Conservation (phyloP, 768 basidiomycete genomes). For the Tulasnella calospora region DNA sequence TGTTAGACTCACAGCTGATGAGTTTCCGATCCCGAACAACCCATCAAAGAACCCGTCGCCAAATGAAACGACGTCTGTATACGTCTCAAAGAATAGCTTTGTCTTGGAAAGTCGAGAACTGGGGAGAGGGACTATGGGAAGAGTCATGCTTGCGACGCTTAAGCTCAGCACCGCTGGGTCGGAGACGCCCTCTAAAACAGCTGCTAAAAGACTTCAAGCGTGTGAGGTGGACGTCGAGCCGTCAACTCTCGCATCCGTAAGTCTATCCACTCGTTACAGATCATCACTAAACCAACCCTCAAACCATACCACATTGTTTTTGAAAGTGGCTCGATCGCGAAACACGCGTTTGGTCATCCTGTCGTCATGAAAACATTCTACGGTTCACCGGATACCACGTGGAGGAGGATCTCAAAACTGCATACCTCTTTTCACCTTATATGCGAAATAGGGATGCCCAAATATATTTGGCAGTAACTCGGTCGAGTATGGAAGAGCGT, state of each 20-base stretch:
- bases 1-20: no score
- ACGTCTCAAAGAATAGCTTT: no score
- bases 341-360: neutral
- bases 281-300: neutral
- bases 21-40: no score
- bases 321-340: neutral
- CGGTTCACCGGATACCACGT: neutral
- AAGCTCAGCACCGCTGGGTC: no score
- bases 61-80: neutral
- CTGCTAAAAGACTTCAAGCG: no score
- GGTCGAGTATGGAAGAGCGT: neutral
- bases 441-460: neutral
- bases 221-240: no score
- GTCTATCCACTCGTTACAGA: neutral
- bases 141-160: no score
- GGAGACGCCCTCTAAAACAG: no score
- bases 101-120: no score
- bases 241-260: neutral
- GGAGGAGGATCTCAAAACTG: neutral
- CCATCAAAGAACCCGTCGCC: no score
- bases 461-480: neutral
- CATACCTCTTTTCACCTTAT: neutral
- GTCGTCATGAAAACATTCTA: neutral
- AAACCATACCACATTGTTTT: neutral
- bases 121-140: neutral